Conservation (phyloP, 2,329 filamentous ascomycete genomes). For the Pseudogymnoascus sp. region DNA sequence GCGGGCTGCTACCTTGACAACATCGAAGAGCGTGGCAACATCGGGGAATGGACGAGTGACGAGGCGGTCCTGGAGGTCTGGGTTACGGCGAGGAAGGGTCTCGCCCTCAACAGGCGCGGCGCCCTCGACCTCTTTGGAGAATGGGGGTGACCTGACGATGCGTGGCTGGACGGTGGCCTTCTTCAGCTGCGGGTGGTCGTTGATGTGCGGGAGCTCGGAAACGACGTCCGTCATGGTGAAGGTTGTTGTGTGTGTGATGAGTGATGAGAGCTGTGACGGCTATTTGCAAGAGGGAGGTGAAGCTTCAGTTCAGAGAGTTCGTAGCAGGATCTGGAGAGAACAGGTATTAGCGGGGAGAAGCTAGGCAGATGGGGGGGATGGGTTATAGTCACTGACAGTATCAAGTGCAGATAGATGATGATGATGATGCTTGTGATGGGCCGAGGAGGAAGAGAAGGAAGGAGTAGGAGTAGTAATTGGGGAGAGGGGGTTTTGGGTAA, state of each 20-base stretch:
- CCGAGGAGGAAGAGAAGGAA: neutral
- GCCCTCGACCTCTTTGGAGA: conserved; percentile 53
- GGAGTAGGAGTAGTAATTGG: neutral
- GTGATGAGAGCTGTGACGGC: neutral
- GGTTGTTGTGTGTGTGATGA: conserved; percentile 5
- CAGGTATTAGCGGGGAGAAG: conserved; percentile 3
- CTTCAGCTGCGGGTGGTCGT: conserved; percentile 20
- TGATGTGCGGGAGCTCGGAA: conserved; percentile 1
- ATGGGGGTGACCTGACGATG: conserved; percentile 42
- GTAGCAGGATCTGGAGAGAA: neutral
- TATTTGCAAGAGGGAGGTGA: neutral
- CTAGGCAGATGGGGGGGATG: neutral
- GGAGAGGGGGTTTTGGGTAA: neutral
- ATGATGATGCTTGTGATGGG: conserved; percentile 4
- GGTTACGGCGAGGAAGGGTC: conserved; percentile 58
- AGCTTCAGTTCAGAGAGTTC: neutral
- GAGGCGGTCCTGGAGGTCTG: conserved; percentile 50
- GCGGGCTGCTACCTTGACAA: conserved; percentile 59
- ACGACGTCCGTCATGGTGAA: conserved; percentile 8
- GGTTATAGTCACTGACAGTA: neutral
- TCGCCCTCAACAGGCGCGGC: conserved; percentile 53
- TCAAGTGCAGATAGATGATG: neutral
- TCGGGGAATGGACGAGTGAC: conserved; percentile 45
- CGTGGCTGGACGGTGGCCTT: conserved; percentile 24
- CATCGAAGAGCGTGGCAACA: conserved; percentile 68